Percentiles rank a stretch among this genome's conserved stretches.
These are phyloP conservation scores for Quercus cerris DNA, from an alignment of 306 rosid species.

Conservation along the genomic window DNA sequence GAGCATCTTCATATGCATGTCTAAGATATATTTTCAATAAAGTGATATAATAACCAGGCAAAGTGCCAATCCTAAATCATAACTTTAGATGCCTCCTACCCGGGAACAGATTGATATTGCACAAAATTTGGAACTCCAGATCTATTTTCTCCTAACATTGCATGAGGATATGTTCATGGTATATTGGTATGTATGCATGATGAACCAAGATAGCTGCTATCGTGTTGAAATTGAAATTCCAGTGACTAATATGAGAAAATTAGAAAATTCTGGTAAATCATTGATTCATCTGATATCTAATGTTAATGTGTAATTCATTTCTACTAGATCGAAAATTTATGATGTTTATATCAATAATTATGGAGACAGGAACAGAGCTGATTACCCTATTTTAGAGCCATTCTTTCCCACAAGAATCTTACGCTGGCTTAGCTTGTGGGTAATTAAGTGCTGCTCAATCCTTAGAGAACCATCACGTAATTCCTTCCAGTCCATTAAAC, in stretches of 20 bases:
- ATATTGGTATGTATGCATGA: neutral
- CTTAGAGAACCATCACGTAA: slow-evolving; percentile 86
- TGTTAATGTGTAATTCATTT: too few relatives aligned
- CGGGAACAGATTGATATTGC: neutral
- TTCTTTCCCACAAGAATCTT: slow-evolving; percentile 90
- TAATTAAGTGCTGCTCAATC: slow-evolving; percentile 86
- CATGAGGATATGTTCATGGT: neutral
- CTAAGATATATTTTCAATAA: neutral
- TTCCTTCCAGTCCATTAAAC: slow-evolving; percentile 90
- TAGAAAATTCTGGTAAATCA: neutral
- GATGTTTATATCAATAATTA: neutral
- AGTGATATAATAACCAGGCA: neutral
- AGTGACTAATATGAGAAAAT: neutral
- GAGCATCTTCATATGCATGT: neutral
- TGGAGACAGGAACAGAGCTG: neutral
- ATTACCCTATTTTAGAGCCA: slow-evolving; percentile 94
- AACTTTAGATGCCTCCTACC: neutral
- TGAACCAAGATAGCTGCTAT: neutral
- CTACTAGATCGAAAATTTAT: too few relatives aligned
- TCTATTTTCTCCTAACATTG: neutral
- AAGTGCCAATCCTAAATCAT: neutral
- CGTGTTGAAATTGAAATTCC: neutral
- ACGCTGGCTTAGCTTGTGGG: slow-evolving; percentile 77
- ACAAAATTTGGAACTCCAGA: neutral
- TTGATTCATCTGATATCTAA: too few relatives aligned